These are phyloP conservation scores for Fistulifera solaris DNA, from an alignment of 108 stramenopile genomes.

Conservation along the genomic window DNA sequence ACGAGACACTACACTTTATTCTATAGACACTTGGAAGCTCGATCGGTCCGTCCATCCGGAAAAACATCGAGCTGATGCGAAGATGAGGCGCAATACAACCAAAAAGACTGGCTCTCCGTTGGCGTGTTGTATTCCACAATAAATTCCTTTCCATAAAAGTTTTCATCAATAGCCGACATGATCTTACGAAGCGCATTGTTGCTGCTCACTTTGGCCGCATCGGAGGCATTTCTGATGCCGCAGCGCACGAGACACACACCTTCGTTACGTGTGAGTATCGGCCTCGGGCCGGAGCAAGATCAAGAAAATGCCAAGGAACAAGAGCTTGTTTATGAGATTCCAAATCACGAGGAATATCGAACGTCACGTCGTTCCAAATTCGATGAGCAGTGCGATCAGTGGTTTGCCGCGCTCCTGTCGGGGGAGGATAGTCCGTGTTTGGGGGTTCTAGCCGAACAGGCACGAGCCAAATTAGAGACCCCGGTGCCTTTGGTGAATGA, in stretches of 20 bases:
- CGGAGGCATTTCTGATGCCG: too few species aligned
- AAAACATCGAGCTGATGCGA: too few species aligned
- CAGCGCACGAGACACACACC: not conserved
- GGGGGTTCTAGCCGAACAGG: conserved; percentile 27
- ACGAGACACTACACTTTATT: too few species aligned
- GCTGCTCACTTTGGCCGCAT: too few species aligned
- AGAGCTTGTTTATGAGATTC: conserved; percentile 39
- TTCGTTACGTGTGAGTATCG: conserved; percentile 34
- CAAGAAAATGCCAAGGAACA: conserved; percentile 13
- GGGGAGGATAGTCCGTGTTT: conserved; percentile 19
- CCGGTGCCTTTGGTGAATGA: conserved; percentile 41
- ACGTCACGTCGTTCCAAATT: conserved; percentile 44
- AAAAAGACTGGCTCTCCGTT: too few species aligned
- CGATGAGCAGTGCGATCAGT: conserved; percentile 61
- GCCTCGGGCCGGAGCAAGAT: conserved; percentile 35
- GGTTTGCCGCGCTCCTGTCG: conserved; percentile 47
- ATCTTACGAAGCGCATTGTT: too few species aligned
- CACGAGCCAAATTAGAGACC: conserved; percentile 21
- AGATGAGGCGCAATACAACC: too few species aligned
- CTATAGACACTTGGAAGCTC: too few species aligned
- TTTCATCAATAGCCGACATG: too few species aligned
- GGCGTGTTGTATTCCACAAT: too few species aligned
- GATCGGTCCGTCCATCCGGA: too few species aligned
- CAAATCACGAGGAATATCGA: conserved; percentile 73
- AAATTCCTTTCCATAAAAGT: too few species aligned